phyloP scores from a whole-genome alignment of 345 rosid genomes.

The Populus davidiana region DNA sequence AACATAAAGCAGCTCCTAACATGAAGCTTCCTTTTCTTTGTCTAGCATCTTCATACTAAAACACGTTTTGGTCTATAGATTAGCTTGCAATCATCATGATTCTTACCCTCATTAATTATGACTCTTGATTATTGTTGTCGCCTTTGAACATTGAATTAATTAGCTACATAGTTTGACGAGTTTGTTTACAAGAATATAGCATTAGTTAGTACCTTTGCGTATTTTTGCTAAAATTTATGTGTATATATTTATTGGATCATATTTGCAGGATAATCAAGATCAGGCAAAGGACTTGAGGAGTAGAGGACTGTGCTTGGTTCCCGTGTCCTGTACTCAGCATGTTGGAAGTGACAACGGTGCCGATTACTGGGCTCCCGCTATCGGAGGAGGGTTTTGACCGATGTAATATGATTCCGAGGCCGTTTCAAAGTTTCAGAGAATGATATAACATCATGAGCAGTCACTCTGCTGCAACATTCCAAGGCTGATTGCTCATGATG shows the following conservation, averaged over 20 bases:
- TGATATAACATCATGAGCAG: slow-evolving; percentile 62
- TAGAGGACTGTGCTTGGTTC: slow-evolving; percentile 83
- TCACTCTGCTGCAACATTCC: slow-evolving; percentile 41
- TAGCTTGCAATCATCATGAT: slow-evolving; percentile 16
- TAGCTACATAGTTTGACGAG: background rate
- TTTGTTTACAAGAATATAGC: background rate
- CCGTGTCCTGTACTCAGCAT: slow-evolving; percentile 60
- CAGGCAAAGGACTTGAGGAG: slow-evolving; percentile 55
- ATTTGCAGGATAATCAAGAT: slow-evolving; percentile 37
- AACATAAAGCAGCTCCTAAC: slow-evolving; percentile 37
- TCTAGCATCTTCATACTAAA: background rate
- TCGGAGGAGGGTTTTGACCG: slow-evolving; percentile 43
- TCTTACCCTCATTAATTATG: background rate
- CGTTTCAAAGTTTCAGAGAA: slow-evolving; percentile 14
- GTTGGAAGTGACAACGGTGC: slow-evolving; percentile 67
- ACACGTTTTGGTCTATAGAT: background rate
- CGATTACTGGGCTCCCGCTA: slow-evolving; percentile 75
- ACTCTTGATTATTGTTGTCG: background rate
- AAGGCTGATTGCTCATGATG: slow-evolving; percentile 82
- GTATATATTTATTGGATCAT: background rate
- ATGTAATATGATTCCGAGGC: background rate
- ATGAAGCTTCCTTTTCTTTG: slow-evolving; percentile 16
- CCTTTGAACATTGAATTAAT: background rate
- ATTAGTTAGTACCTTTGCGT: background rate
- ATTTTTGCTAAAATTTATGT: background rate